Conservation (phyloP, 1,284 basidiomycete genomes). For the Sphagnurus paluster region DNA sequence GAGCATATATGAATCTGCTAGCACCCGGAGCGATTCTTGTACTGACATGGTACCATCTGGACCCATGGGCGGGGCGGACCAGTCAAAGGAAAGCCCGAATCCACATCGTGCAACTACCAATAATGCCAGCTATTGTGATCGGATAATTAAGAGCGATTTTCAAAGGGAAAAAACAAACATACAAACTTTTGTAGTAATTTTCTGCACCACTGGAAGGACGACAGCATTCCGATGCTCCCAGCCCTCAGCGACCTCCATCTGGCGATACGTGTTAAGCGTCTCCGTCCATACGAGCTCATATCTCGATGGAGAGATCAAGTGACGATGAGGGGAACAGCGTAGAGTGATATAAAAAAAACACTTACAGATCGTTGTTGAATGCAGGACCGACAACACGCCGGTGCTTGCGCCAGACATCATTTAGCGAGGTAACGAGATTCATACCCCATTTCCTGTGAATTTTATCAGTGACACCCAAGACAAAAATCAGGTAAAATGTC, state of each 20-base stretch:
- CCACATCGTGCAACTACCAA: slow-evolving; percentile 50
- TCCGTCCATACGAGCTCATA: slow-evolving; percentile 47
- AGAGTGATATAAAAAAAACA: slow-evolving; percentile 8
- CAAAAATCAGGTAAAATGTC: neutral
- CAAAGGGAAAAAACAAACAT: neutral
- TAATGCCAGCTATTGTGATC: slow-evolving; percentile 39
- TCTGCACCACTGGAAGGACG: slow-evolving; percentile 37
- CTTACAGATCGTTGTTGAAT: slow-evolving; percentile 46
- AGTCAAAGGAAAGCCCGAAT: slow-evolving; percentile 49
- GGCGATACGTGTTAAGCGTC: slow-evolving; percentile 39
- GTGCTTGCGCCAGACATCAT: slow-evolving; percentile 49
- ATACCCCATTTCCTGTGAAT: slow-evolving; percentile 42
- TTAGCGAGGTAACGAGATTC: slow-evolving; percentile 38
- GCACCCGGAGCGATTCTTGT: slow-evolving; percentile 42
- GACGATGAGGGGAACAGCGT: slow-evolving; percentile 1
- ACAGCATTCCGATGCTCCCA: slow-evolving; percentile 39
- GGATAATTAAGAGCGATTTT: neutral
- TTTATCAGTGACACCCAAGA: neutral
- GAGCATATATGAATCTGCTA: slow-evolving; percentile 31
- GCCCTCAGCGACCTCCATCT: slow-evolving; percentile 41
- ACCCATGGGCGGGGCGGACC: slow-evolving; percentile 36
- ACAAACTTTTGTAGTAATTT: slow-evolving; percentile 44
- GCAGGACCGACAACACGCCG: slow-evolving; percentile 48
- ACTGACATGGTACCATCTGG: slow-evolving; percentile 41
- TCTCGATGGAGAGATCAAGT: slow-evolving; percentile 27